Evolutionary conservation across 129 eudicot species (phyloP), one percentile per base, ranked within the genome.

Genomic region (Chrysanthemum lavandulifolium): DNA sequence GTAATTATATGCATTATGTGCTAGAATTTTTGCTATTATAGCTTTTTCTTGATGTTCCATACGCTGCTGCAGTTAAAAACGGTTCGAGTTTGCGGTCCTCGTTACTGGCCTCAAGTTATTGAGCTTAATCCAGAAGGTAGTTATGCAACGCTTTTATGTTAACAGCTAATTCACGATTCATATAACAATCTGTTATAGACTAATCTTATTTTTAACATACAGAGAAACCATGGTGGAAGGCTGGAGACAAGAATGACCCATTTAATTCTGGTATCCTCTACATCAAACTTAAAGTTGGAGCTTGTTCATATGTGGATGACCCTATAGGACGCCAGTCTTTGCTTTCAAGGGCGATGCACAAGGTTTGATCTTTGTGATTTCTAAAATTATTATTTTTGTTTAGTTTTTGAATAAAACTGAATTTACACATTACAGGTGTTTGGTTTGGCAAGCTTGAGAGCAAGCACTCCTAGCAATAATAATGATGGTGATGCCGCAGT

Each of bases 61-160:
- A 62, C 33, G 49, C 40, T 78, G 67, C 68, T 81, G 82, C 91
- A 94, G 99, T 82, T 94, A 69, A 94, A 90, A 79, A 67, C 89
- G 1, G 91, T 94, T 68, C 83, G 91, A 79, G 96, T 94, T 73
- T 94, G 97, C 56, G 99, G 99, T 81, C 99, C 99, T 69, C 96
- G 99, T 45, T 94, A 94, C 79, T 94, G 99, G 99, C 87, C 97
- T 78, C 97, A 94, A 81, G 87, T 81, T 47, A 88, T 90, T 58
- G 91, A 94, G 77, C 99, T 90, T 69, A 81, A 67, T 75, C 99
- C 99, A 56, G 88, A 90, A 83, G 99, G 99, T 94, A 71, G 53
- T 43, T 19, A 67, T 14, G 8, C 23, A 63, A 45, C 52, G 25
- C 71, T 56, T 73, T 73, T 55, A 15, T 81, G 65, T 71, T 65